Evolutionary conservation across 2,329 filamentous ascomycete species (phyloP).

Genomic region (Ceratocystiopsis brevicomis): DNA sequence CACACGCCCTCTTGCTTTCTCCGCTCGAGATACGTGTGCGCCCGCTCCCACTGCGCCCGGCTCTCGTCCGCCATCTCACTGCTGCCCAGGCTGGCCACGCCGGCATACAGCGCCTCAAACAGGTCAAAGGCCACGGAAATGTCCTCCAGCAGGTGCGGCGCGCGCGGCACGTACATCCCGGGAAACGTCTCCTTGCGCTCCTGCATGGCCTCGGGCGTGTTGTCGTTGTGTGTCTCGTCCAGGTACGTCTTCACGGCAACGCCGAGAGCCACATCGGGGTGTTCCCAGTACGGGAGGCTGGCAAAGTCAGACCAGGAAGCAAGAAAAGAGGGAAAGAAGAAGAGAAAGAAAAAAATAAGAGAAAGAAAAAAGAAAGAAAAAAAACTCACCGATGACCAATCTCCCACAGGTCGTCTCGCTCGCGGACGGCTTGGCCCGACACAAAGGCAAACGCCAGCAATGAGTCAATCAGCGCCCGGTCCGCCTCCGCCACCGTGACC

Average conservation of each 20-base stretch:
- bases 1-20: neutral
- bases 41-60: slow-evolving; percentile 34
- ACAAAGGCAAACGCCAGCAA: slow-evolving; percentile 65
- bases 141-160: slow-evolving; percentile 39
- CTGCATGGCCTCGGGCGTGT: slow-evolving; percentile 24
- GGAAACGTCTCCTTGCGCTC: slow-evolving; percentile 31
- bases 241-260: slow-evolving; percentile 65
- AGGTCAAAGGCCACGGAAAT: slow-evolving; percentile 37
- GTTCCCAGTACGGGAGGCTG: slow-evolving; percentile 10
- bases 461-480: slow-evolving; percentile 72
- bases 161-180: slow-evolving; percentile 35
- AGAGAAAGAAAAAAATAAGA: neutral
- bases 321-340: slow-evolving; percentile 6
- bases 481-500: slow-evolving; percentile 55
- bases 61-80: slow-evolving; percentile 28
- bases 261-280: slow-evolving; percentile 57
- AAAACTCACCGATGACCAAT: slow-evolving; percentile 50
- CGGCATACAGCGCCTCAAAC: slow-evolving; percentile 36
- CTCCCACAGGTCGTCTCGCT: slow-evolving; percentile 44
- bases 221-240: slow-evolving; percentile 36
- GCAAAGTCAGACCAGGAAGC: neutral
- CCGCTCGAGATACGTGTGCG: slow-evolving; percentile 30
- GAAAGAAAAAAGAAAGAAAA: slow-evolving; percentile 1
- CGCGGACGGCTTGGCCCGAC: slow-evolving; percentile 57
- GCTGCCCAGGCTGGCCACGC: slow-evolving; percentile 33